Conservation (phyloP, 306 rosid species). For the Potentilla sterilis region DNA sequence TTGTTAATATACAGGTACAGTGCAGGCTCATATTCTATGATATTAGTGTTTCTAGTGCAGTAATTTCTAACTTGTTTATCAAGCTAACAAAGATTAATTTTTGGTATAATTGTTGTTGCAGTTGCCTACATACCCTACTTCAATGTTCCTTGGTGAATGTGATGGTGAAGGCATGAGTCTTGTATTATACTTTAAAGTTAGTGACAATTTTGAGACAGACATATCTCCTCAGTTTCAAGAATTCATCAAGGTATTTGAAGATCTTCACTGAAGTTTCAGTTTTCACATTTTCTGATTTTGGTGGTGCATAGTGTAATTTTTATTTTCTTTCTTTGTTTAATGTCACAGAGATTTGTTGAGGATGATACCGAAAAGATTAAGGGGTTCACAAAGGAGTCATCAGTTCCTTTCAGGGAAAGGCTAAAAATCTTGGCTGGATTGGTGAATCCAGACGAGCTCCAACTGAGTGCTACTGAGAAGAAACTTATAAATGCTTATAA, state of each 20-base stretch:
- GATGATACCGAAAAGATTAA: slow-evolving; percentile 77
- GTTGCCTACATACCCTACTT: slow-evolving; percentile 85
- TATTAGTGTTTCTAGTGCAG: background rate
- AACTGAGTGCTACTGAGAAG: slow-evolving; percentile 61
- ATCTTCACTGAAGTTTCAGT: background rate
- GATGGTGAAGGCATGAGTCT: slow-evolving; percentile 94
- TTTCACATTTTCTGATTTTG: background rate
- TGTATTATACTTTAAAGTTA: slow-evolving; percentile 71
- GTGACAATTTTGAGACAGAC: slow-evolving; percentile 61
- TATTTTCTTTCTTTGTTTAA: slow-evolving; percentile 7
- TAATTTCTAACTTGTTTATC: background rate
- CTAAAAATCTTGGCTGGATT: slow-evolving; percentile 75
- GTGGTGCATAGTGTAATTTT: background rate
- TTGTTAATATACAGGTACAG: slow-evolving; percentile 83
- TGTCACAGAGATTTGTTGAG: slow-evolving; percentile 60
- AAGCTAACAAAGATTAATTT: background rate
- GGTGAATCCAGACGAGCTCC: slow-evolving; percentile 82
- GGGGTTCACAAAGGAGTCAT: slow-evolving; percentile 55
- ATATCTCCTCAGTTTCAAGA: slow-evolving; percentile 56
- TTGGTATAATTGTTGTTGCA: slow-evolving; percentile 26
- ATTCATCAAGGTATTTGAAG: slow-evolving; percentile 51
- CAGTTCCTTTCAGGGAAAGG: slow-evolving; percentile 72
- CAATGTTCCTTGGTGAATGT: slow-evolving; percentile 68
- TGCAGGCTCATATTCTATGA: background rate
- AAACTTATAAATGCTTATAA: slow-evolving; percentile 75